Evolutionary conservation across 2,329 filamentous ascomycete species (phyloP).

Genomic region (Ambrosiella cleistominuta): DNA sequence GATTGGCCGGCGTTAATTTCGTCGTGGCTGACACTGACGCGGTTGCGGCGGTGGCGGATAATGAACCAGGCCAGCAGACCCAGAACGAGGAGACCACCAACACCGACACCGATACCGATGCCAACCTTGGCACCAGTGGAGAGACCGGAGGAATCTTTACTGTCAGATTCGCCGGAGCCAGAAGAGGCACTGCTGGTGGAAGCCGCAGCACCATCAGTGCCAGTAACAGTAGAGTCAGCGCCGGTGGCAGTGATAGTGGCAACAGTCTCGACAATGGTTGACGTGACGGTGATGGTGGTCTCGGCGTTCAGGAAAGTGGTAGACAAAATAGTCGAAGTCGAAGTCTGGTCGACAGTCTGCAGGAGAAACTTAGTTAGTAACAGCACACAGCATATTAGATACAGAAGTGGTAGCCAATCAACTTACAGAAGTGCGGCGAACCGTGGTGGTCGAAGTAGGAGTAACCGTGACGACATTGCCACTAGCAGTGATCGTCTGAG

Average conservation of each 20-base stretch:
- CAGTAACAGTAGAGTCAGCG: conserved; percentile 20
- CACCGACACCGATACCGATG: conserved; percentile 25
- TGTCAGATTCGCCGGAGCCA: neutral
- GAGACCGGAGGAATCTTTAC: conserved; percentile 18
- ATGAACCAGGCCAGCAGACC: conserved; percentile 13
- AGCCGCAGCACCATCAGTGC: conserved; percentile 19
- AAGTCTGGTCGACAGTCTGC: conserved; percentile 15
- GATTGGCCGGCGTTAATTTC: conserved; percentile 24
- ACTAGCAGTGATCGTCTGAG: conserved; percentile 20
- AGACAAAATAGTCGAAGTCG: conserved; percentile 16
- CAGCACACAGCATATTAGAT: neutral
- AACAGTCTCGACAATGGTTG: conserved; percentile 18
- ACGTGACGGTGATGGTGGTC: conserved; percentile 23
- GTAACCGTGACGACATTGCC: conserved; percentile 17
- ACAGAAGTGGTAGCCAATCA: neutral
- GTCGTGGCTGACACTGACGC: conserved; percentile 19
- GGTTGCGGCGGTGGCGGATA: conserved; percentile 14
- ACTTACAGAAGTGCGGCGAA: conserved; percentile 9
- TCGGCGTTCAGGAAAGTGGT: conserved; percentile 19
- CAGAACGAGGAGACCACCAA: conserved; percentile 21
- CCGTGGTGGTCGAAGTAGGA: conserved; percentile 12
- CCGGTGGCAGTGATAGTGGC: conserved; percentile 20
- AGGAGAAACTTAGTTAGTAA: neutral
- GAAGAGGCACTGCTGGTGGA: conserved; percentile 15
- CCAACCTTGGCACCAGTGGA: conserved; percentile 27